Evolutionary conservation across 2,329 filamentous ascomycete genomes (phyloP), one percentile per base, ranked within the genome.

Genomic region (Pseudocercospora ulei): DNA sequence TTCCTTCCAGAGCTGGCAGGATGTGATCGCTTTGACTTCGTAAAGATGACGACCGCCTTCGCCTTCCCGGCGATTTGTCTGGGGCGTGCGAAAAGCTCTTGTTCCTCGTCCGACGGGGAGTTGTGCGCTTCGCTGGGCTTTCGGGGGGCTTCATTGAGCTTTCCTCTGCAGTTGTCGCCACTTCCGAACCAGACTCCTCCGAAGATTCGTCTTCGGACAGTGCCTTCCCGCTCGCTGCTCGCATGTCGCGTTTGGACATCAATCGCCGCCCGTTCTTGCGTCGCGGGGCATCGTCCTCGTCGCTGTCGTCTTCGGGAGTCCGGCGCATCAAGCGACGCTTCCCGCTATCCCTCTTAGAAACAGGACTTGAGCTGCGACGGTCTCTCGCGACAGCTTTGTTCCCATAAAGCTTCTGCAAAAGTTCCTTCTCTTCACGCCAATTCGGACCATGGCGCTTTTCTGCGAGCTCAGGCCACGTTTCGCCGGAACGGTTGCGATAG

Each of bases 401-500:
- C 41, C 86, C 79, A 49, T 78, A 86, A 3, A 81, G 75, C 24
- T 78, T 72, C 58, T 87, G 87, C 33, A 98, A 62, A 39, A 92
- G 67, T 27, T 85, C 75, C 48, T 82, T 78, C 59, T 98, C 90
- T 46, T 88, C 78, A 58, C 88, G 80, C 85, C 87, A 95, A 44
- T 84, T 81, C 5, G 87, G 83, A 0, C 90, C 88, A 49, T 78
- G 78, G 25, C 85, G 77, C 31, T 84, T 78, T 52, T 80, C 75
- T 1, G 90, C 85, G 45, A 96, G 78, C 48, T 98, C 86, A 54
- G 77, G 82, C 60, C 96, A 98, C 0, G 82, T 80, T 52, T 82
- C 76, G 13, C 83, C 83, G 50, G 78, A 78, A 50, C 78, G 79
- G 16, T 78, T 72, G 18, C 67, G 69, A 41, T 80, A 76, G 1